Percentiles rank a stretch among this genome's conserved stretches.
phyloP scores from a whole-genome alignment of 1,284 basidiomycete species.

The Ceratobasidium sp. region DNA sequence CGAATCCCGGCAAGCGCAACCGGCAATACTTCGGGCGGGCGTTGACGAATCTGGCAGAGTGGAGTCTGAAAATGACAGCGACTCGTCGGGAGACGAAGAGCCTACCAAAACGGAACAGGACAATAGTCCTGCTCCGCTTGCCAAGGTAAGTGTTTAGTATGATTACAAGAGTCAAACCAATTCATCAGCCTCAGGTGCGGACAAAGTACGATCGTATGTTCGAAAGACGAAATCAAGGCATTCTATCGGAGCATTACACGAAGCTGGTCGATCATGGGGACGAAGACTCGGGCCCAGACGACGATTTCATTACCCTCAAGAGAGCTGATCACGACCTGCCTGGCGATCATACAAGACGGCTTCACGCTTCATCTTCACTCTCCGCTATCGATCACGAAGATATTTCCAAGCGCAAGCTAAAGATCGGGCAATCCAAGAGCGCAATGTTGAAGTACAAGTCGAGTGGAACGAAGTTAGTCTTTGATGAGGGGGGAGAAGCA shows the following conservation, averaged over 20 bases:
- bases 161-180: background rate
- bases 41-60: slow-evolving; percentile 49
- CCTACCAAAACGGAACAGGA: too few relatives aligned
- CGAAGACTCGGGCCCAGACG: slow-evolving; percentile 67
- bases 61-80: slow-evolving; percentile 54
- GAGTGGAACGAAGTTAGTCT: slow-evolving; percentile 77
- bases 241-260: slow-evolving; percentile 90
- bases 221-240: slow-evolving; percentile 93
- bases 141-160: slow-evolving; percentile 12
- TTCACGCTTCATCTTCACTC: background rate
- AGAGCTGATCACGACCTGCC: slow-evolving; percentile 85
- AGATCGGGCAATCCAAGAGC: slow-evolving; percentile 82
- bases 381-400: slow-evolving; percentile 53
- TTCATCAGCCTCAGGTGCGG: slow-evolving; percentile 62
- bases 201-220: slow-evolving; percentile 99
- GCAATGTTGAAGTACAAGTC: slow-evolving; percentile 69
- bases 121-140: background rate
- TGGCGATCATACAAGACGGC: slow-evolving; percentile 44
- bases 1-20: slow-evolving; percentile 60
- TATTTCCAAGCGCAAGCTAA: slow-evolving; percentile 71
- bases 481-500: slow-evolving; percentile 84
- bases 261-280: slow-evolving; percentile 82
- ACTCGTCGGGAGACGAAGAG: slow-evolving; percentile 7
- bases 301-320: slow-evolving; percentile 94
- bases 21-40: slow-evolving; percentile 52